A percentile compares a stretch with the other conserved stretches of the same genome.
Conservation (phyloP, 2,329 filamentous ascomycete species). For the Aspergillus phoenicis region DNA sequence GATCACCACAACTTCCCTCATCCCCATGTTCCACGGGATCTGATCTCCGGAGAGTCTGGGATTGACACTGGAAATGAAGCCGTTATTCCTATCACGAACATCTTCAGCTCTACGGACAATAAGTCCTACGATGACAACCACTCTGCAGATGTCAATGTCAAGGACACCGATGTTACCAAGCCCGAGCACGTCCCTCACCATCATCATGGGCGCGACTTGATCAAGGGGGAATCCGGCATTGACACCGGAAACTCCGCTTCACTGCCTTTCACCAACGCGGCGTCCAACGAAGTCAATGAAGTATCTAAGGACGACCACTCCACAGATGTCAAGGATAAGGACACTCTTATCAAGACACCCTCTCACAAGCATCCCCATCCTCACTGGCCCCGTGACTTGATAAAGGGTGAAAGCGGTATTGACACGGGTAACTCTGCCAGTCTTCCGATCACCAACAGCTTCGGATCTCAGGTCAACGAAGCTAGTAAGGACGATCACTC, state of each 20-base stretch:
- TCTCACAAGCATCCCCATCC: neutral
- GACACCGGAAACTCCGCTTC: neutral
- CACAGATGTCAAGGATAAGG: neutral
- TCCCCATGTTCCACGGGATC: too few relatives aligned
- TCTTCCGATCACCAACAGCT: neutral
- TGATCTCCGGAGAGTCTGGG: constrained; percentile 6
- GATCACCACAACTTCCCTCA: neutral
- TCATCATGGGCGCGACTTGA: neutral
- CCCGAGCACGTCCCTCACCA: neutral
- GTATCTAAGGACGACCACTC: neutral
- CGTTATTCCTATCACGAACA: neutral
- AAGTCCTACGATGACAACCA: constrained; percentile 14
- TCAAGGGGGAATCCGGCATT: neutral
- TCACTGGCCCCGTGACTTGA: constrained; percentile 1
- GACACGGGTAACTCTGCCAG: constrained; percentile 25
- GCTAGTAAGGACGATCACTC: neutral
- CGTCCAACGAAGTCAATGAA: neutral
- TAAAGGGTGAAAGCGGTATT: constrained; percentile 27
- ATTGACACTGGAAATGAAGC: constrained; percentile 10
- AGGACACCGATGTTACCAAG: neutral
- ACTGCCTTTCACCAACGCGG: neutral
- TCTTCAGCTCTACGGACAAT: neutral
- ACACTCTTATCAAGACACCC: neutral
- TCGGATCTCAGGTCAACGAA: neutral
- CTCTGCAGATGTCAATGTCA: neutral